phyloP scores from a whole-genome alignment of 208 protist species.

The Naegleria gruberi region DNA sequence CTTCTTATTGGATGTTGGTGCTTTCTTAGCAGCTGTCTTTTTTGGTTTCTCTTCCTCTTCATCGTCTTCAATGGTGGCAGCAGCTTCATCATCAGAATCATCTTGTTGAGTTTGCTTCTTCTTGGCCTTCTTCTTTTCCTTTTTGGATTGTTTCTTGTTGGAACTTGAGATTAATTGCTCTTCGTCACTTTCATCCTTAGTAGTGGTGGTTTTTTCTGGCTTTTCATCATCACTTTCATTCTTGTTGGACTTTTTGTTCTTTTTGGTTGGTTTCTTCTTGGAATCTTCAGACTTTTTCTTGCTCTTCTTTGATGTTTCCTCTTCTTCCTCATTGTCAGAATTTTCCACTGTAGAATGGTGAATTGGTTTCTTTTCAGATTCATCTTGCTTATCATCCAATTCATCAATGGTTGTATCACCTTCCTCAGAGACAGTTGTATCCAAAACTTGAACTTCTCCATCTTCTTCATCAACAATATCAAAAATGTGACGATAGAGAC shows the following conservation, averaged over 20 bases:
- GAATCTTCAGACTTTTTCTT: background rate
- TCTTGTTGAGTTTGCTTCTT: background rate
- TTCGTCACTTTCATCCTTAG: background rate
- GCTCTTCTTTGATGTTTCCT: background rate
- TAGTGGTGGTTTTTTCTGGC: background rate
- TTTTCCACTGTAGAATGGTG: background rate
- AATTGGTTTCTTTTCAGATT: background rate
- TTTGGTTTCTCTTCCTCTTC: no score
- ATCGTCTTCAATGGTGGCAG: no score
- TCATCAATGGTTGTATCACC: background rate
- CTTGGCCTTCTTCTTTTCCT: background rate
- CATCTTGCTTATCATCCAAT: background rate
- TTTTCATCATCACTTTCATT: background rate
- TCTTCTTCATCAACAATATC: background rate
- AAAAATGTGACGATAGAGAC: slow-evolving; percentile 2
- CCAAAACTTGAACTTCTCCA: background rate
- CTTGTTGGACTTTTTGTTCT: background rate
- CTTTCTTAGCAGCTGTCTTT: no score
- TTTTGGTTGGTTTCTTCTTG: background rate
- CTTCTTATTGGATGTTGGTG: no score
- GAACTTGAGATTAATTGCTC: background rate
- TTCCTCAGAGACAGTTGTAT: background rate
- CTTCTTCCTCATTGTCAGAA: background rate
- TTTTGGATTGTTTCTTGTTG: background rate
- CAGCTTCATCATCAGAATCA: background rate